Conservation (phyloP, 176 grass and related monocot species). For the Triticum urartu region DNA sequence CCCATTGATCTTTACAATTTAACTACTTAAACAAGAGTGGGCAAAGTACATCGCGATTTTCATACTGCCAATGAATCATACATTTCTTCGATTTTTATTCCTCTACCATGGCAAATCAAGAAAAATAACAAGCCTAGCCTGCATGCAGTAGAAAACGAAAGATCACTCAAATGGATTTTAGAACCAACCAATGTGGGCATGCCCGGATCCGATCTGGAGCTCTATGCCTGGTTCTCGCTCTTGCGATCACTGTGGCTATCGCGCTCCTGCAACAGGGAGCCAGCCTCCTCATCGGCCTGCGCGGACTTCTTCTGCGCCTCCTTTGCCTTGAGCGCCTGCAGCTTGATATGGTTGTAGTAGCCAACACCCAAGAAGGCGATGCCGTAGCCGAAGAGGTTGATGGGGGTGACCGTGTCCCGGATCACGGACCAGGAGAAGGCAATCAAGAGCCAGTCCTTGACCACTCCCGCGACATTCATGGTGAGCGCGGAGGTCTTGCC, state of each 20-base stretch:
- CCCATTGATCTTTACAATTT: neutral
- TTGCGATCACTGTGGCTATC: constrained; percentile 54
- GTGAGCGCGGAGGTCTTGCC: constrained; percentile 96
- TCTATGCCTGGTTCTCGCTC: constrained; percentile 70
- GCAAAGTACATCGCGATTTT: neutral
- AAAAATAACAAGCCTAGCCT: neutral
- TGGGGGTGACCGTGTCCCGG: constrained; percentile 73
- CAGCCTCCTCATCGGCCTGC: constrained; percentile 64
- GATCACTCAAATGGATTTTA: neutral
- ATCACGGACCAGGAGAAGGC: constrained; percentile 98
- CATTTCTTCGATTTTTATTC: neutral
- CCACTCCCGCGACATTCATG: constrained; percentile 93
- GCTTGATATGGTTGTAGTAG: constrained; percentile 91
- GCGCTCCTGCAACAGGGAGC: constrained; percentile 65
- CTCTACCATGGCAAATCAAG: neutral
- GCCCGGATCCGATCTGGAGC: constrained; percentile 19
- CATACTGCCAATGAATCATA: neutral
- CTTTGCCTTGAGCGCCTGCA: constrained; percentile 86
- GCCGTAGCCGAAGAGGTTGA: constrained; percentile 90
- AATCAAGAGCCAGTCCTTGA: constrained; percentile 96
- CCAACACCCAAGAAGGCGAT: constrained; percentile 86
- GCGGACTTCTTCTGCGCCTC: constrained; percentile 70
- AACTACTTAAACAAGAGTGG: neutral
- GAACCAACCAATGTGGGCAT: constrained; percentile 41
- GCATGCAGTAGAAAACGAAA: neutral